Evolutionary conservation across 257 asterid species (phyloP), one percentile per base, ranked within the genome.

Genomic region (Salvia hispanica): DNA sequence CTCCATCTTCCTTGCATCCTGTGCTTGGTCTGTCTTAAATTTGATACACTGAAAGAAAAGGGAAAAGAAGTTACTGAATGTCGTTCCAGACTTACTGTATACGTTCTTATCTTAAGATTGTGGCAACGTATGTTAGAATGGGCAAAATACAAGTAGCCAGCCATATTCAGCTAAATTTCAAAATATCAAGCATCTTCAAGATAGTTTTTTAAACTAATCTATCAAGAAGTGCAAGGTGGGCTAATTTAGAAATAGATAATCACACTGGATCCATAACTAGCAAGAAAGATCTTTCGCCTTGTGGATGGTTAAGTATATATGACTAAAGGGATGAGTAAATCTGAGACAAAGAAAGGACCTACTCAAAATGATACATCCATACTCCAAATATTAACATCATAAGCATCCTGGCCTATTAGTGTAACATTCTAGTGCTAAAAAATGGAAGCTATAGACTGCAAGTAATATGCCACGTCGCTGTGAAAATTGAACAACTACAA

Each of bases 1-100:
- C 83, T 87, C 96, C 96, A 90, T 90, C 82, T 87, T 87, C 83
- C 78, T 89, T 25, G 95, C 95, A 53, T 89, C 96, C 71, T 89
- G 96, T 6, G 92, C 91, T 78, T 87, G 96, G 84, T 89, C 93
- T 16, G 96, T 89, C 93, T 89, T 89, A 71, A 82, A 89, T 80
- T 89, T 87, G 86, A 89, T 69, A 73, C 95, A 87, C 96, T 87
- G 73, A 60, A 47, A 59, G 59, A 61, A 39, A 74, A 78, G 57
- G 28, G 70, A 78, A 45, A 2, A 34, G 6, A 53, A 63, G 71
- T 69, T 37, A 64, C 43, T 62, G 18, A 51, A 63, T 34, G 58
- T 42, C 50, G 55, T 48, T 48, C 34, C 9, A 15, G 16, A 55
- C 63, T 39, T n/a, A 52, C 37, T 33, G 15, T 58, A 64, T 47